Percentiles rank a stretch among this genome's conserved stretches.
These are phyloP conservation scores for Clonostachys rhizophaga DNA, from an alignment of 2,329 filamentous ascomycete genomes.

Conservation along the genomic window DNA sequence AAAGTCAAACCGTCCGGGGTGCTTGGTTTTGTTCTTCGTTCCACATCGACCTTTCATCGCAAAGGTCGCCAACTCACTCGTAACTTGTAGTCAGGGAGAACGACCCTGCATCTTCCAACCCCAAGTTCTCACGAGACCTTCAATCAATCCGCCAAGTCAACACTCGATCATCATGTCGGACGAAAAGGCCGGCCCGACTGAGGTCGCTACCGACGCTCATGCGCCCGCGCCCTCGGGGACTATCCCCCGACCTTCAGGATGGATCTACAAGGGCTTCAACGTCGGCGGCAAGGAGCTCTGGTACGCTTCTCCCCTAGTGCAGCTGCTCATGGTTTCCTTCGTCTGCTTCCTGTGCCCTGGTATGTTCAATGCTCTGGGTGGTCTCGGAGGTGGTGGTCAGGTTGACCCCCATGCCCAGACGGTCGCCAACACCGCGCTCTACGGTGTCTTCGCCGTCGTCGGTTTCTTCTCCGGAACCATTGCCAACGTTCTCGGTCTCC, in stretches of 20 bases:
- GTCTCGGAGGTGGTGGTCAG: conserved; percentile 52
- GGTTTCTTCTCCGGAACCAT: conserved; percentile 73
- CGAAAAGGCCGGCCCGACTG: conserved; percentile 12
- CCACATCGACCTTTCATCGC: too few species aligned
- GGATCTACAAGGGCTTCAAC: conserved; percentile 28
- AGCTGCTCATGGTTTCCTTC: conserved; percentile 62
- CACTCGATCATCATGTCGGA: conserved; percentile 12
- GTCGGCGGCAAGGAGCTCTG: conserved; percentile 52
- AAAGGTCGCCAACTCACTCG: too few species aligned
- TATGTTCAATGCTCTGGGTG: conserved; percentile 63
- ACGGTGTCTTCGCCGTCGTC: conserved; percentile 65
- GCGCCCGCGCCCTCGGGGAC: background rate
- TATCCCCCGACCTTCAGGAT: conserved; percentile 5
- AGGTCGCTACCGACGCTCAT: conserved; percentile 3
- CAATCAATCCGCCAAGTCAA: background rate
- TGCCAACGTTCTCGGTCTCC: conserved; percentile 71
- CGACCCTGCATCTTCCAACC: background rate
- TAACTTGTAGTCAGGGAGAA: too few species aligned
- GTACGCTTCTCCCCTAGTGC: conserved; percentile 70
- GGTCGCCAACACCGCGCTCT: conserved; percentile 61
- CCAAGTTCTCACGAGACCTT: background rate
- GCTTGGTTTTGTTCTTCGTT: too few species aligned
- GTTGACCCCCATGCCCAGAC: conserved; percentile 50
- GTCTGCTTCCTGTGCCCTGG: conserved; percentile 61
- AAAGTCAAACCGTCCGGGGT: too few species aligned